Conservation (phyloP, 2,329 filamentous ascomycete species). For the Thielaviopsis musarum region DNA sequence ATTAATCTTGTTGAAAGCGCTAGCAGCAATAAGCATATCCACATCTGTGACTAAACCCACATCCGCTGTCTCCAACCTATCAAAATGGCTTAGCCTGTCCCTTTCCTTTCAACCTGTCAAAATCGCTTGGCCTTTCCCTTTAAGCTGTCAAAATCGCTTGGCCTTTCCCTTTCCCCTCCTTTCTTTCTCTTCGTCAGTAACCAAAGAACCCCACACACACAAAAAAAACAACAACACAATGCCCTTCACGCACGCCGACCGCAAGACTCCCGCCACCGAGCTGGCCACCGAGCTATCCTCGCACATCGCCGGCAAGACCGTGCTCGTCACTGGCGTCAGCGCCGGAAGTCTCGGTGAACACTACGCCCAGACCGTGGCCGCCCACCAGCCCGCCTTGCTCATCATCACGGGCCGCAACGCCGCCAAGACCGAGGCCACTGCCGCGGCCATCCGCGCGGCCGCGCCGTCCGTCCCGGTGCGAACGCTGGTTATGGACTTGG, state of each 20-base stretch:
- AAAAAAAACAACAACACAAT: neutral
- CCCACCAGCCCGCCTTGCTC: conserved; percentile 23
- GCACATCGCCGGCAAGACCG: conserved; percentile 3
- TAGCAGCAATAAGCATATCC: too few relatives aligned
- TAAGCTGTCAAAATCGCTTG: too few relatives aligned
- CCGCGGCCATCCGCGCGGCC: neutral
- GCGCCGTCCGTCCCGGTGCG: conserved; percentile 4
- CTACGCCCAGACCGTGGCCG: conserved; percentile 23
- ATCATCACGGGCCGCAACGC: conserved; percentile 28
- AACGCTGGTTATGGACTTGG: conserved; percentile 20
- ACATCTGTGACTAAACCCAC: too few relatives aligned
- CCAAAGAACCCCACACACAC: too few relatives aligned
- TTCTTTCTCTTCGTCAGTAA: too few relatives aligned
- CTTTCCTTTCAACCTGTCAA: too few relatives aligned
- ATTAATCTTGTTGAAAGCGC: too few relatives aligned
- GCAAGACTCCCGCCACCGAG: neutral
- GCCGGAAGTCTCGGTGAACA: conserved; percentile 23
- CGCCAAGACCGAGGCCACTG: conserved; percentile 20
- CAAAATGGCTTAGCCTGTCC: too few relatives aligned
- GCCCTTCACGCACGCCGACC: neutral
- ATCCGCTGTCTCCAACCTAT: too few relatives aligned
- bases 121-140: too few relatives aligned
- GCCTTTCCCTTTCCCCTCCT: too few relatives aligned
- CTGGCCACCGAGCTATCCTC: neutral
- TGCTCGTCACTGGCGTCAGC: conserved; percentile 28